Conservation (phyloP, 306 rosid species). For the Quercus wislizeni region DNA sequence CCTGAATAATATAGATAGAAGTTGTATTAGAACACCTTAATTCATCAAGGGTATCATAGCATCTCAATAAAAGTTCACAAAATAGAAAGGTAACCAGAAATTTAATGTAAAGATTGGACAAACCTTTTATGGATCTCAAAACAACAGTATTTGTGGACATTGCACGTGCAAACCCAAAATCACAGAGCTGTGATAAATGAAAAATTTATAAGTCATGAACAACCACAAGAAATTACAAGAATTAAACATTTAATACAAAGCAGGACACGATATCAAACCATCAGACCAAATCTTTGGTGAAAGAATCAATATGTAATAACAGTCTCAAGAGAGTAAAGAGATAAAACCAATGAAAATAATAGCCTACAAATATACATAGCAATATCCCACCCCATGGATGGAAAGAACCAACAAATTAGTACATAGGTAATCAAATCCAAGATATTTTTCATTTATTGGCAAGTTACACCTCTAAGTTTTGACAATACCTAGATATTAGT, state of each 20-base stretch:
- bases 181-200: constrained; percentile 73
- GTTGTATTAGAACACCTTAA: constrained; percentile 3
- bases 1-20: constrained; percentile 44
- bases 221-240: background rate
- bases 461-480: background rate
- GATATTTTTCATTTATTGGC: background rate
- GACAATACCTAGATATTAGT: background rate
- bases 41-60: background rate
- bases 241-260: background rate
- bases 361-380: too few species aligned
- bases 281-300: background rate
- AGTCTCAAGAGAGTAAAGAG: background rate
- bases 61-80: constrained; percentile 14
- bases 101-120: constrained; percentile 20
- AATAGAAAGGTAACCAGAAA: constrained; percentile 4
- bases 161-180: constrained; percentile 99
- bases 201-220: background rate
- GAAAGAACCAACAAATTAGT: background rate
- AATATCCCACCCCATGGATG: background rate
- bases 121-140: constrained; percentile 95
- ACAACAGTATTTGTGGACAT: constrained; percentile 98
- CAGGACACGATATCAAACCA: background rate
- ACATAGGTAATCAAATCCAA: background rate
- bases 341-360: background rate
- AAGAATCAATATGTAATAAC: background rate